These are phyloP conservation scores for Dysphania ambrosioides DNA, from an alignment of 148 eudicot species.

Conservation along the genomic window DNA sequence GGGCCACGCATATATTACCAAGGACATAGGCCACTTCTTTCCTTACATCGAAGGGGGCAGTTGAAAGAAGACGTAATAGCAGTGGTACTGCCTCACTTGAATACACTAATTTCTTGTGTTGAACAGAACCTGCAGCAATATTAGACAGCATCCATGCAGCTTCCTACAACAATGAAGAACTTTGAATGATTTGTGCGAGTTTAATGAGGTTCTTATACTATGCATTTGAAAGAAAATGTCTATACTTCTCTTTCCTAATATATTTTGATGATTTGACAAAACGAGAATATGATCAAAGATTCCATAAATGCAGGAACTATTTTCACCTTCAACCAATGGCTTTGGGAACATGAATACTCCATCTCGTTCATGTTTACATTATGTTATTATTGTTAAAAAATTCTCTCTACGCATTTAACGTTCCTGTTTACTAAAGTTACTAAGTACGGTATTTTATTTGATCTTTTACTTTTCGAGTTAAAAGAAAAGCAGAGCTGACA, in stretches of 20 bases:
- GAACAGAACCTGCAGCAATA: constrained; percentile 84
- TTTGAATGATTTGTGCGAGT: neutral
- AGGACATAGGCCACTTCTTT: constrained; percentile 89
- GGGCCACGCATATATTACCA: constrained; percentile 91
- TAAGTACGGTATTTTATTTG: no score
- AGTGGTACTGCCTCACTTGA: constrained; percentile 69
- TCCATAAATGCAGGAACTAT: neutral
- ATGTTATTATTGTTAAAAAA: no score
- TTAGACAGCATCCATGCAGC: constrained; percentile 97
- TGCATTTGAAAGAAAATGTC: neutral
- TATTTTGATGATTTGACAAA: neutral
- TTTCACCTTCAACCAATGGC: neutral
- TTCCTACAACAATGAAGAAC: constrained; percentile 46
- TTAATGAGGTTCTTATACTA: neutral
- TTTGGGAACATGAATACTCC: no score
- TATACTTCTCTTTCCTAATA: neutral
- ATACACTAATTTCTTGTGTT: constrained; percentile 61
- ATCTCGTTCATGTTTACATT: no score
- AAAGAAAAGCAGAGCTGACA: no score
- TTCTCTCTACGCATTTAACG: no score
- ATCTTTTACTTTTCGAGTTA: no score
- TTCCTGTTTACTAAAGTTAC: no score
- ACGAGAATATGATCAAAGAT: neutral
- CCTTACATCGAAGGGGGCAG: constrained; percentile 79
- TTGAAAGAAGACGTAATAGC: constrained; percentile 57